phyloP scores from a whole-genome alignment of 805 yeast genomes.

The Kodamaea fukazawae region DNA sequence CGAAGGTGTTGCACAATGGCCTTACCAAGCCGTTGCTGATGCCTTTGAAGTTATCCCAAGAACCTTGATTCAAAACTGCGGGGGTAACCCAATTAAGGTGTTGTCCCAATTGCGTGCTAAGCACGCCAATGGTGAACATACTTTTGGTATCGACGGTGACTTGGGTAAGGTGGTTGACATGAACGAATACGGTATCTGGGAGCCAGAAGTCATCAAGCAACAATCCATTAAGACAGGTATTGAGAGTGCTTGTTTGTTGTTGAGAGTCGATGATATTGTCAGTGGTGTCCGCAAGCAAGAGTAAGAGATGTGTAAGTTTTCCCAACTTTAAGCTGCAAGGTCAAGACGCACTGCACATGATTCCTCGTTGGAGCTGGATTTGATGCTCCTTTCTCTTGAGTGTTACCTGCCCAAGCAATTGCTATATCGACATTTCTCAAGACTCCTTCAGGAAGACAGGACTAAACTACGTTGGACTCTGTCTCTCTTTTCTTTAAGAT shows the following conservation, averaged over 20 bases:
- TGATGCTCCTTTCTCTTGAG: no score
- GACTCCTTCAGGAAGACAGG: no score
- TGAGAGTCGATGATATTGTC: conserved; percentile 97
- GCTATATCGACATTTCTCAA: no score
- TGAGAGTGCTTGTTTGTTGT: conserved; percentile 90
- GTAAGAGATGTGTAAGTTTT: neutral
- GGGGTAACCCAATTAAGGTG: conserved; percentile 91
- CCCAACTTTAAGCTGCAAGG: no score
- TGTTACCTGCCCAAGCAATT: no score
- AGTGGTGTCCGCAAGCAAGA: conserved; percentile 75
- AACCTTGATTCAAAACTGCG: conserved; percentile 95
- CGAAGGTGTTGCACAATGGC: conserved; percentile 97
- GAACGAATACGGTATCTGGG: conserved; percentile 97
- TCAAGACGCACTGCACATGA: no score
- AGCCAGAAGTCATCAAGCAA: conserved; percentile 96
- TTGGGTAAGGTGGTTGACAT: conserved; percentile 91
- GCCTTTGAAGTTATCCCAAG: conserved; percentile 98
- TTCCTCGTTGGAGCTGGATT: no score
- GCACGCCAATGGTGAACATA: conserved; percentile 84
- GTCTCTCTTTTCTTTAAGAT: no score
- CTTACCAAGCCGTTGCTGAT: conserved; percentile 97
- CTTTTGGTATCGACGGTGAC: conserved; percentile 94
- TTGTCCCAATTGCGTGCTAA: conserved; percentile 91
- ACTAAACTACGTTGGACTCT: no score
- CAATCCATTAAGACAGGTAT: conserved; percentile 97